Conservation (phyloP, 2,329 filamentous ascomycete genomes). For the Clarireedia hainanense region DNA sequence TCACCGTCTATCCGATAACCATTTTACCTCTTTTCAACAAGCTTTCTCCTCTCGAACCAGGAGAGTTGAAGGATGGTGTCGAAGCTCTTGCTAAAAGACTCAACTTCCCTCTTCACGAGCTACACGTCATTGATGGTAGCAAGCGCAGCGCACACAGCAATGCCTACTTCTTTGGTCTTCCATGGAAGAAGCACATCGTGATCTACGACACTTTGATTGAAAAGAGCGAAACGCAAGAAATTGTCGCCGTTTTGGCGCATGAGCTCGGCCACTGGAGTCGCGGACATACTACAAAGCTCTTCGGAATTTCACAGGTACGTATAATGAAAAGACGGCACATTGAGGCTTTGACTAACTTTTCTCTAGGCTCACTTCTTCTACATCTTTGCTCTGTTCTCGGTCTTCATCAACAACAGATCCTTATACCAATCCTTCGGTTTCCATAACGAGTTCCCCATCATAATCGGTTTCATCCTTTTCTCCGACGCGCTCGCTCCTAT, state of each 20-base stretch:
- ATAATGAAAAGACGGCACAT: not conserved
- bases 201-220: conserved; percentile 97
- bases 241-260: conserved; percentile 89
- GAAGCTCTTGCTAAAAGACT: conserved; percentile 76
- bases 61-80: conserved; percentile 78
- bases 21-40: conserved; percentile 98
- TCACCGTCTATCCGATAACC: conserved; percentile 90
- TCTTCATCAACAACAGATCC: conserved; percentile 92
- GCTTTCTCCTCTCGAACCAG: conserved; percentile 82
- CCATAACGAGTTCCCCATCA: conserved; percentile 72
- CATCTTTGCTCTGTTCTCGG: conserved; percentile 91
- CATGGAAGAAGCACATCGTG: conserved; percentile 99
- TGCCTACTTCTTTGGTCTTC: conserved; percentile 92
- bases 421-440: conserved; percentile 92
- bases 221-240: conserved; percentile 85
- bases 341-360: conserved; percentile 25
- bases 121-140: conserved; percentile 91
- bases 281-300: conserved; percentile 86
- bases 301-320: conserved; percentile 72
- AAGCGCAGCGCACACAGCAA: conserved; percentile 85
- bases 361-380: conserved; percentile 84
- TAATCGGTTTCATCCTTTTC: conserved; percentile 96
- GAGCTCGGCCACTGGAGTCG: conserved; percentile 97
- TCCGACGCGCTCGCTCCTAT: conserved; percentile 92
- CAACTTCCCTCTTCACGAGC: conserved; percentile 83